A percentile compares a stretch with the other conserved stretches of the same genome.
Conservation (phyloP, 345 rosid genomes). For the Toxicodendron radicans region DNA sequence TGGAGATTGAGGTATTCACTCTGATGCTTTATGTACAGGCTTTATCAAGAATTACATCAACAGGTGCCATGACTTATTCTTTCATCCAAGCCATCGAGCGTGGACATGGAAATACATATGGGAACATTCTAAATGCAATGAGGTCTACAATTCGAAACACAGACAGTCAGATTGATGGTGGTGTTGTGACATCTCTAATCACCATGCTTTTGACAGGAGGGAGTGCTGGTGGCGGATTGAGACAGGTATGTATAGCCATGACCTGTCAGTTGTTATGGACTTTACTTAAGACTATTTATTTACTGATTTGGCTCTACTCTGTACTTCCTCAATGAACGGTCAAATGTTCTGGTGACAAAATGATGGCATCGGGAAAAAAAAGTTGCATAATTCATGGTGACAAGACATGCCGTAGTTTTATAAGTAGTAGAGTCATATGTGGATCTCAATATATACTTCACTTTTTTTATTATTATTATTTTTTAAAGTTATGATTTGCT, state of each 20-base stretch:
- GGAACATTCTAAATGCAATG: constrained; percentile 70
- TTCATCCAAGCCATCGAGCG: constrained; percentile 84
- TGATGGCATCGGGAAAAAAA: neutral
- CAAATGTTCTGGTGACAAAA: neutral
- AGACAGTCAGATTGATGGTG: constrained; percentile 34
- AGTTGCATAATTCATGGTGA: neutral
- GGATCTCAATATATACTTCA: neutral
- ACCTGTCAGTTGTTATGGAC: neutral
- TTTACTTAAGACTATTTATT: neutral
- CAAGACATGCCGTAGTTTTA: neutral
- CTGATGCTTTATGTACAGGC: constrained; percentile 44
- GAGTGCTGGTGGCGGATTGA: constrained; percentile 33
- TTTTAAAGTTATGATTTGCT: neutral
- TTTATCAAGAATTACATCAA: constrained; percentile 62
- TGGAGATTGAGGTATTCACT: neutral
- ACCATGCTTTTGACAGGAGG: constrained; percentile 61
- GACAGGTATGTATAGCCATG: constrained; percentile 39
- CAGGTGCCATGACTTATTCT: constrained; percentile 95
- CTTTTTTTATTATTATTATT: too few relatives aligned
- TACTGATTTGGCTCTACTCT: neutral
- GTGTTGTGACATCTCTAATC: constrained; percentile 55
- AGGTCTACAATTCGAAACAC: constrained; percentile 60
- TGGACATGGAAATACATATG: constrained; percentile 68
- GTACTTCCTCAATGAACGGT: neutral
- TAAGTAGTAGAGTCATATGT: neutral